Base-by-base conservation (phyloP, 2,329 filamentous ascomycete genomes). In the Xylariaceae sp. region DNA sequence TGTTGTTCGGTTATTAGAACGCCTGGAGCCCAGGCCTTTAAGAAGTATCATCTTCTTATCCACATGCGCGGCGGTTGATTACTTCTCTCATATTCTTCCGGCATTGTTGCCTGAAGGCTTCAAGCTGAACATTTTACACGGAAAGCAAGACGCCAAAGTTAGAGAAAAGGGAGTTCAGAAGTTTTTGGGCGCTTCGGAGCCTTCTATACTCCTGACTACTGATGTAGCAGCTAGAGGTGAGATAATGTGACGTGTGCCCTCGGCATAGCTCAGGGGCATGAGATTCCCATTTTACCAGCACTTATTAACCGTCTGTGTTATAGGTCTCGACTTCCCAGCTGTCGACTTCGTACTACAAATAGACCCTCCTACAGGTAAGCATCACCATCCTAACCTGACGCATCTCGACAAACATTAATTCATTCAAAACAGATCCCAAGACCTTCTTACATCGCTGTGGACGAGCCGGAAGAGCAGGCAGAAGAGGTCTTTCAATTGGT, bases 381-480 rank as follows among this genome's bases (percentile, higher is more conserved):
- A n/a, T 35, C 11, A 4, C 1, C 4, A 17, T 42, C 45, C 13
- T 13, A 37, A 23, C 8, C 7, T 18, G 4, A 3, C 15, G 3
- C 47, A 18, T 50, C 3, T 45, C 10, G 13, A 0, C 39, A 15
- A 50, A 56, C 1, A 62, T 34, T 50, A 6, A 9, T 51, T 10
- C 9, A 34, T 44, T 42, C 17, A 53, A 8, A 47, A 51, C 47
- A 64, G 92, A 97, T 68, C 90, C 92, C 0, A 97, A 97, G 73
- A 92, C 89, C 9, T 97, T 97, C 70, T 90, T 99, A 61, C 94
- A 99, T 74, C 88, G 94, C 4, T 89, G 94, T 34, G 94, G 94
- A 1, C 83, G 94, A 64, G 91, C 94, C 0, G 94, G 94, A 0
- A 83, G 94, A 18, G 96, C 96, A 71, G 92, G 92, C 0, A 82